Evolutionary conservation across 495 filamentous ascomycete species (phyloP).

Genomic region (Neurospora africana): DNA sequence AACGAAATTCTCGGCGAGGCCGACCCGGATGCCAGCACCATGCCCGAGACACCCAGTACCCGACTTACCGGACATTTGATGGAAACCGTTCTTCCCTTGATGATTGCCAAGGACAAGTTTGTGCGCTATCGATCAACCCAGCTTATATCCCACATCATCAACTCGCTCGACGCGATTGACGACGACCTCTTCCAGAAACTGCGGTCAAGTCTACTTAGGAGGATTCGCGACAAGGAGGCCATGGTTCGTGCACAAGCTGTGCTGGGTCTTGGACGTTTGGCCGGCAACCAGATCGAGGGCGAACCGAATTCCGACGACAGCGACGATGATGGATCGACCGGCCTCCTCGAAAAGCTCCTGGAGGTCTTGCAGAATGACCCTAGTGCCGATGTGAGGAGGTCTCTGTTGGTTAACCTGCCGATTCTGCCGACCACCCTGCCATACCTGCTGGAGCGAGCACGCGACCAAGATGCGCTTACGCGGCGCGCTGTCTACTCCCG

Average conservation of each 20-base stretch:
- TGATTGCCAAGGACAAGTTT: conserved; percentile 78
- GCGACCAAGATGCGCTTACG: conserved; percentile 76
- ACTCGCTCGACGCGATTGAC: conserved; percentile 81
- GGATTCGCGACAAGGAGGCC: conserved; percentile 85
- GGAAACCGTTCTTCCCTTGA: conserved; percentile 53
- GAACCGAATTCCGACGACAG: conserved; percentile 59
- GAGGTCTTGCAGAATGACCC: conserved; percentile 91
- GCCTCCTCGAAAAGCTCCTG: conserved; percentile 70
- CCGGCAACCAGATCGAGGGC: conserved; percentile 67
- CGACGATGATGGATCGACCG: conserved; percentile 44
- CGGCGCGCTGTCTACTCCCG: conserved; percentile 79
- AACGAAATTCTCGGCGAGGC: conserved; percentile 39
- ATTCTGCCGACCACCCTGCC: conserved; percentile 73
- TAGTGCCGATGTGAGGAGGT: conserved; percentile 82
- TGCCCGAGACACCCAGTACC: conserved; percentile 70
- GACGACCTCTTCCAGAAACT: conserved; percentile 80
- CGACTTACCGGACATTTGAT: conserved; percentile 66
- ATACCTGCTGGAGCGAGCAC: conserved; percentile 80
- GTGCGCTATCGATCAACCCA: conserved; percentile 87
- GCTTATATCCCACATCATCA: conserved; percentile 74
- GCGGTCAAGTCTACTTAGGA: conserved; percentile 62
- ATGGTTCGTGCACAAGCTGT: conserved; percentile 92
- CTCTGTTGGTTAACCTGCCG: conserved; percentile 78
- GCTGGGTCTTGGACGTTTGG: conserved; percentile 71
- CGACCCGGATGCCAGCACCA: conserved; percentile 47